A percentile compares a stretch with the other conserved stretches of the same genome.
Conservation (phyloP, 768 basidiomycete species). For the Mycena pura region DNA sequence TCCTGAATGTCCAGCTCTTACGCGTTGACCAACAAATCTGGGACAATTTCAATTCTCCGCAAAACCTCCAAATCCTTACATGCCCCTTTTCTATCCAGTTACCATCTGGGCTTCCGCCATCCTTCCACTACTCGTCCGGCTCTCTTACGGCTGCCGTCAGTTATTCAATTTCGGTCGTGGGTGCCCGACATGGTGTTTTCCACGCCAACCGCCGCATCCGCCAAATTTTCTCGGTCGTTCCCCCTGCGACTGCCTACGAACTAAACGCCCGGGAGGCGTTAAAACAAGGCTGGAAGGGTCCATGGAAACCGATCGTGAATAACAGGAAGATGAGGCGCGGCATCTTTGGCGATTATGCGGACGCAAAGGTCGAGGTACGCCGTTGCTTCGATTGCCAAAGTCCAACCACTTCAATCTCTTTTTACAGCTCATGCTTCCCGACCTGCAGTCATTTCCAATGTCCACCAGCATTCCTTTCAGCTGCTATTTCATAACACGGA, state of each 20-base stretch:
- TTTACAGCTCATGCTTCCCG: conserved; percentile 12
- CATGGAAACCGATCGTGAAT: not conserved
- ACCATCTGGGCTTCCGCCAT: conserved; percentile 8
- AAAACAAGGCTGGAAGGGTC: conserved; percentile 3
- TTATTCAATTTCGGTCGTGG: not conserved
- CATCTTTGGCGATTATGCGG: conserved; percentile 17
- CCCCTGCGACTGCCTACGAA: not conserved
- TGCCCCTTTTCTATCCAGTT: conserved; percentile 21
- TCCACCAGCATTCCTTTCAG: conserved; percentile 17
- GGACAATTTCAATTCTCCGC: conserved; percentile 18
- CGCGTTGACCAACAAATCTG: conserved; percentile 17
- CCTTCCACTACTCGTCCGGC: not conserved
- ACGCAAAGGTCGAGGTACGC: conserved; percentile 19
- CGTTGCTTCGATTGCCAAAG: not conserved
- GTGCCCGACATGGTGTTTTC: conserved; percentile 1
- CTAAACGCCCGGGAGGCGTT: not conserved
- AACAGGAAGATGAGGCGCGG: conserved; percentile 8
- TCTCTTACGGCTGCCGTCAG: not conserved
- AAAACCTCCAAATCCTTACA: not conserved
- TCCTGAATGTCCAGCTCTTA: not conserved
- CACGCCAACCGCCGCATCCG: conserved; percentile 8
- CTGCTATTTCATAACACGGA: conserved; percentile 18
- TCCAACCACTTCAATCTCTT: not conserved
- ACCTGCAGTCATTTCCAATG: conserved; percentile 22
- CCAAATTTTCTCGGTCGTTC: conserved; percentile 4